Percentiles rank a stretch among this genome's conserved stretches.
Evolutionary conservation across 2,329 filamentous ascomycete species (phyloP).

Genomic region (Corinectria fuckeliana): DNA sequence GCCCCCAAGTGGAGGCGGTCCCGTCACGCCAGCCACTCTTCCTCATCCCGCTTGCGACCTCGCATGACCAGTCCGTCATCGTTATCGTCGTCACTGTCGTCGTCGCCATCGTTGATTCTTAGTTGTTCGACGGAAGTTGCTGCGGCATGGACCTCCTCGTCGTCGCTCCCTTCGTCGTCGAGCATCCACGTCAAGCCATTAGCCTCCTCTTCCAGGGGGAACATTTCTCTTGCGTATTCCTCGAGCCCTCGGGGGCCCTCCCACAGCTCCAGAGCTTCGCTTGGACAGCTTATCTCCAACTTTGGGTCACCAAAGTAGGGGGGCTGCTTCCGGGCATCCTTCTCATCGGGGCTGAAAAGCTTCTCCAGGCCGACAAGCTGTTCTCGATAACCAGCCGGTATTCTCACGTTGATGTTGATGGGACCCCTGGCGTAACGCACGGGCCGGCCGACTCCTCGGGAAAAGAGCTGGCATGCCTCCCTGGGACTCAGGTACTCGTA

Average conservation of each 20-base stretch:
- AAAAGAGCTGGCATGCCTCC: slow-evolving; percentile 83
- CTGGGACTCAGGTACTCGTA: slow-evolving; percentile 87
- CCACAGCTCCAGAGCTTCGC: slow-evolving; percentile 83
- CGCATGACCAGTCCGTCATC: slow-evolving; percentile 66
- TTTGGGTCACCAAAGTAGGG: slow-evolving; percentile 67
- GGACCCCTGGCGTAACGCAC: slow-evolving; percentile 80
- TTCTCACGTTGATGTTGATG: slow-evolving; percentile 84
- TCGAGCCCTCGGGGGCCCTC: slow-evolving; percentile 89
- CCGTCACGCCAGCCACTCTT: slow-evolving; percentile 63
- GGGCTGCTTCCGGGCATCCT: slow-evolving; percentile 63
- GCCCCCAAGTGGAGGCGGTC: slow-evolving; percentile 4
- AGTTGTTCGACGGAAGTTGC: slow-evolving; percentile 48
- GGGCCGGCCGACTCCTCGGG: slow-evolving; percentile 76
- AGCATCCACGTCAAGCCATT: slow-evolving; percentile 96
- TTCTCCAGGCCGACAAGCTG: slow-evolving; percentile 77
- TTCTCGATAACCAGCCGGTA: slow-evolving; percentile 86
- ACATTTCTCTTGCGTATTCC: slow-evolving; percentile 94
- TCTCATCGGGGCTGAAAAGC: slow-evolving; percentile 60
- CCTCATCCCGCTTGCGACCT: slow-evolving; percentile 62
- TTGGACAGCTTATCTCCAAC: slow-evolving; percentile 70
- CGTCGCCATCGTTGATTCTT: slow-evolving; percentile 50
- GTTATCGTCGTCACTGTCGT: slow-evolving; percentile 58
- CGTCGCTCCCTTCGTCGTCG: slow-evolving; percentile 55
- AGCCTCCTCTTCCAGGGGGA: slow-evolving; percentile 91
- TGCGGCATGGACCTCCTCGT: slow-evolving; percentile 45